These are phyloP conservation scores for Sclerotinia spermophila DNA, from an alignment of 2,329 filamentous ascomycete species.

Conservation along the genomic window DNA sequence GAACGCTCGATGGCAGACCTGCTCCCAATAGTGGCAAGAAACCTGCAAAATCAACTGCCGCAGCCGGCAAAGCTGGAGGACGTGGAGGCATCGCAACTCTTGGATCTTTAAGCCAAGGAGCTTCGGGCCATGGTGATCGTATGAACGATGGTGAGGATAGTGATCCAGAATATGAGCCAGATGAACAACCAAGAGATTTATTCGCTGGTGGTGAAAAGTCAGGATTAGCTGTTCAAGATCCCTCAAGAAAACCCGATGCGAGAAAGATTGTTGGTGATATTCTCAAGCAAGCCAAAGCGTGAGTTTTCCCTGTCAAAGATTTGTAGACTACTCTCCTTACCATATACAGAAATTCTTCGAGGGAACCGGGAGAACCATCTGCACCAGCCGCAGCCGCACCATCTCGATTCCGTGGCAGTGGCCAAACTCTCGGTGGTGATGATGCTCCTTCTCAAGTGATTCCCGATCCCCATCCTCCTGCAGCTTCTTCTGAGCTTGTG, in stretches of 20 bases:
- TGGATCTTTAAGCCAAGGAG: slow-evolving; percentile 42
- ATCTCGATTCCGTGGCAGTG: slow-evolving; percentile 63
- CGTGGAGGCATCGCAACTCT: slow-evolving; percentile 56
- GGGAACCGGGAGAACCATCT: slow-evolving; percentile 51
- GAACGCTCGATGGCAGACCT: slow-evolving; percentile 61
- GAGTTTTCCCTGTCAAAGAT: slow-evolving; percentile 23
- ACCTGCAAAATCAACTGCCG: slow-evolving; percentile 22
- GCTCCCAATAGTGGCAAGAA: slow-evolving; percentile 40
- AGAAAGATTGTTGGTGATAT: slow-evolving; percentile 60
- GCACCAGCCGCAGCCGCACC: slow-evolving; percentile 45
- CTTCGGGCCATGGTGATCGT: slow-evolving; percentile 47
- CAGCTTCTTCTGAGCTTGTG: slow-evolving; percentile 41
- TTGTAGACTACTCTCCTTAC: neutral
- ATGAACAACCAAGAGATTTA: slow-evolving; percentile 62
- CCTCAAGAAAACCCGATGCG: slow-evolving; percentile 44
- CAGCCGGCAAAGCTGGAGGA: slow-evolving; percentile 26
- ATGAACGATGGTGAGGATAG: slow-evolving; percentile 56
- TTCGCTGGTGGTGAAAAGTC: slow-evolving; percentile 88
- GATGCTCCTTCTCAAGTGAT: slow-evolving; percentile 67
- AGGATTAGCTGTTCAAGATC: slow-evolving; percentile 64
- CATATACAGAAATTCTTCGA: slow-evolving; percentile 54
- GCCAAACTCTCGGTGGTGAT: slow-evolving; percentile 75
- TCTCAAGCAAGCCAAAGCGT: slow-evolving; percentile 61
- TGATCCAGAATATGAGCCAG: slow-evolving; percentile 51
- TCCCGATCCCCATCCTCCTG: slow-evolving; percentile 53